These are phyloP conservation scores for Phytophthora boehmeriae DNA, from an alignment of 352 stramenopile genomes.

Conservation along the genomic window DNA sequence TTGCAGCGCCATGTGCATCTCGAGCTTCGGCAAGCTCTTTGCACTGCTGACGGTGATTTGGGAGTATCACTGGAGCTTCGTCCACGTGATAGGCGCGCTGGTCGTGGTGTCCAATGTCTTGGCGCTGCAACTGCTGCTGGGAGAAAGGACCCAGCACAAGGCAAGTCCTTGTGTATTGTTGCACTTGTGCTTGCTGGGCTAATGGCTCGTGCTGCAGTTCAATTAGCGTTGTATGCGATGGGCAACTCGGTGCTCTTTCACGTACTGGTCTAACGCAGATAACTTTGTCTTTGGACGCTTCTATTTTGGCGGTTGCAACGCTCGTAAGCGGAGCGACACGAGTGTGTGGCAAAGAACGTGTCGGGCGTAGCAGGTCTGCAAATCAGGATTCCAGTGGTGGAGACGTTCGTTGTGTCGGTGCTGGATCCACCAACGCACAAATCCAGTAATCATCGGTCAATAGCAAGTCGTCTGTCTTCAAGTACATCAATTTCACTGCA, in stretches of 20 bases:
- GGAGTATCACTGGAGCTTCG: conserved; percentile 87
- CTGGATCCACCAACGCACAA: not conserved
- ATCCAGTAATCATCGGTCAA: conserved; percentile 21
- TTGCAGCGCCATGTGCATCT: conserved; percentile 73
- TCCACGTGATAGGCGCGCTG: conserved; percentile 80
- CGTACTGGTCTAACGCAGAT: conserved; percentile 57
- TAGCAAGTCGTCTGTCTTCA: conserved; percentile 14
- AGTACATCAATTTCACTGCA: not conserved
- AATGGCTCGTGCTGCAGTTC: conserved; percentile 41
- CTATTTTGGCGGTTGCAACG: conserved; percentile 29
- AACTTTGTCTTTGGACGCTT: conserved; percentile 16
- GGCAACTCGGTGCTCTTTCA: conserved; percentile 82
- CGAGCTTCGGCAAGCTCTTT: conserved; percentile 87
- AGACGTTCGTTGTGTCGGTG: not conserved
- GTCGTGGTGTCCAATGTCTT: conserved; percentile 79
- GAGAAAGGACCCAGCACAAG: conserved; percentile 44
- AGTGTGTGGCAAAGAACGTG: not conserved
- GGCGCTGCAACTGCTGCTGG: conserved; percentile 70
- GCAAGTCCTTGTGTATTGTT: conserved; percentile 43
- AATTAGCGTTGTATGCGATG: conserved; percentile 67
- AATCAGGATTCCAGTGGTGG: not conserved
- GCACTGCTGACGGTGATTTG: conserved; percentile 85
- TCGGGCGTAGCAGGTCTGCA: conserved; percentile 4
- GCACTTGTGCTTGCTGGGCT: conserved; percentile 49
- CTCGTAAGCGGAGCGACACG: conserved; percentile 20